Percentiles rank a stretch among this genome's conserved stretches.
Evolutionary conservation across 495 filamentous ascomycete genomes (phyloP).

Genomic region (Penicillium cinerascens): DNA sequence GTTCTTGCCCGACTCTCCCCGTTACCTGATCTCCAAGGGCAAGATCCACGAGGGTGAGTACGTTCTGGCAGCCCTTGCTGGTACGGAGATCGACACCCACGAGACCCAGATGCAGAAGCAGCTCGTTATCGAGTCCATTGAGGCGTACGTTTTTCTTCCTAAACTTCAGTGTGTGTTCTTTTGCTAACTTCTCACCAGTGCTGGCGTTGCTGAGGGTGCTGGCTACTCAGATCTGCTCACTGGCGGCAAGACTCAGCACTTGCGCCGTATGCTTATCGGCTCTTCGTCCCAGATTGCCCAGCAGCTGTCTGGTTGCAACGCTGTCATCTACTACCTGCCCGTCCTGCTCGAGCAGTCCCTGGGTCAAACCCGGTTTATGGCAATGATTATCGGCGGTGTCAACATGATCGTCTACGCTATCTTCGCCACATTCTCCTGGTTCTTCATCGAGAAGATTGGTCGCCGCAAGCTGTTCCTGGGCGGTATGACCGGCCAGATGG

Average conservation of each 20-base stretch:
- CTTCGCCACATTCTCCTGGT: conserved; percentile 78
- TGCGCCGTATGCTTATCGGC: conserved; percentile 49
- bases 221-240: conserved; percentile 40
- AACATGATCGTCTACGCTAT: conserved; percentile 84
- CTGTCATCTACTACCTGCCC: conserved; percentile 84
- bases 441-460: conserved; percentile 75
- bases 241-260: conserved; percentile 42
- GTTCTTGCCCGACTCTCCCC: conserved; percentile 72
- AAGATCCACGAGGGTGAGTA: conserved; percentile 63
- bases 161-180: neutral
- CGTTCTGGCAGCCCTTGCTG: conserved; percentile 67
- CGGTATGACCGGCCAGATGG: conserved; percentile 65
- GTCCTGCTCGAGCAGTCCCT: conserved; percentile 70
- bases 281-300: conserved; percentile 74
- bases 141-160: conserved; percentile 52
- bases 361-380: conserved; percentile 56
- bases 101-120: conserved; percentile 58
- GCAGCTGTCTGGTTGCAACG: conserved; percentile 73
- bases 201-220: conserved; percentile 34
- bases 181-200: conserved; percentile 15
- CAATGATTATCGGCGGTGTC: conserved; percentile 71
- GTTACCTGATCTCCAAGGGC: conserved; percentile 68
- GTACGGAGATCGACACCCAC: conserved; percentile 54
- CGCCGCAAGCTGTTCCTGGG: conserved; percentile 71
- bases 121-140: conserved; percentile 72